Percentiles rank a stretch among this genome's conserved stretches.
Evolutionary conservation across 2,329 filamentous ascomycete species (phyloP).

Genomic region (Penicillium sclerotiorum): DNA sequence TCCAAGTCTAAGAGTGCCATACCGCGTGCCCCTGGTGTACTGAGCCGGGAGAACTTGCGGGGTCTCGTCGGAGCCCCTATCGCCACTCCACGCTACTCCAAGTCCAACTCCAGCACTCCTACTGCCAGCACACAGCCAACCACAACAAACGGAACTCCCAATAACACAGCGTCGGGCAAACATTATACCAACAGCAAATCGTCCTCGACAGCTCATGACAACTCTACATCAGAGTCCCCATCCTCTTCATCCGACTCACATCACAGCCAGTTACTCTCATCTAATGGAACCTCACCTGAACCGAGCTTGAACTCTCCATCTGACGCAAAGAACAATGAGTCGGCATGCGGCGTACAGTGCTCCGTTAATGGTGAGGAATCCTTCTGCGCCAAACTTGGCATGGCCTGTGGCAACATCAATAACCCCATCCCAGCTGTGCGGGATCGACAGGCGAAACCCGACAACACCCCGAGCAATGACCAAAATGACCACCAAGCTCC

Average conservation of each 20-base stretch:
- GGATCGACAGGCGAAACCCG: slow-evolving; percentile 28
- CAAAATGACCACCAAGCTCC: slow-evolving; percentile 26
- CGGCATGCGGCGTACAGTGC: slow-evolving; percentile 30
- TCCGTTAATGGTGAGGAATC: slow-evolving; percentile 47
- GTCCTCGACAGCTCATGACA: slow-evolving; percentile 23
- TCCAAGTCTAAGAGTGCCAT: slow-evolving; percentile 21
- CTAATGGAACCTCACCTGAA: slow-evolving; percentile 54
- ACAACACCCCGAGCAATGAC: slow-evolving; percentile 34
- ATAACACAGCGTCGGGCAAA: slow-evolving; percentile 16
- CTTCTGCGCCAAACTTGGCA: slow-evolving; percentile 48
- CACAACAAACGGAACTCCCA: slow-evolving; percentile 13
- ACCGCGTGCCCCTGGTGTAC: slow-evolving; percentile 32
- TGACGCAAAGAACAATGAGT: slow-evolving; percentile 39
- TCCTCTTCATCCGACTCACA: slow-evolving; percentile 54
- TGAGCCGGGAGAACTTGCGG: slow-evolving; percentile 30
- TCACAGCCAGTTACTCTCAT: slow-evolving; percentile 46
- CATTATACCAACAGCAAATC: slow-evolving; percentile 22
- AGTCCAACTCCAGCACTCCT: slow-evolving; percentile 17
- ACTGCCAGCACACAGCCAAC: background rate
- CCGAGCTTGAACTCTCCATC: slow-evolving; percentile 47
- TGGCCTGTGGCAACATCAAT: slow-evolving; percentile 49
- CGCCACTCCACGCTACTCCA: slow-evolving; percentile 12
- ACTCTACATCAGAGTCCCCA: slow-evolving; percentile 51
- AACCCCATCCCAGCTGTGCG: slow-evolving; percentile 47
- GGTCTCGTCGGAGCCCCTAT: slow-evolving; percentile 8